Base-by-base conservation (phyloP, 208 protist genomes). In the Balamuthia mandrillaris region DNA sequence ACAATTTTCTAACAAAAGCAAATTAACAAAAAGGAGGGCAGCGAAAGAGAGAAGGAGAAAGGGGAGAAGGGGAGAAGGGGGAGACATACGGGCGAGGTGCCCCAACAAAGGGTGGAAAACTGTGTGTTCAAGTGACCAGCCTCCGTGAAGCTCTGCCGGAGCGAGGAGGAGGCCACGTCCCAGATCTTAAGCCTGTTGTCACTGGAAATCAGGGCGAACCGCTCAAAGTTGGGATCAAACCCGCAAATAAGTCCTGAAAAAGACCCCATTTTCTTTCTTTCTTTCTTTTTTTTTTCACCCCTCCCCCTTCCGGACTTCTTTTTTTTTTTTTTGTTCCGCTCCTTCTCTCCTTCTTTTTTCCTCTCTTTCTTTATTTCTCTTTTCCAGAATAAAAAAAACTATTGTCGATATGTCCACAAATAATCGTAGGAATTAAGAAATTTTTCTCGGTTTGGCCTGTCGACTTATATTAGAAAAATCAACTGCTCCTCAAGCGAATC, bases 211-310 rank as follows among this genome's bases (percentile, higher is more conserved):
- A 35, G 37, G 45, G 68, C 68, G 45, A 78, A 78, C 42, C 68
- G 68, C 44, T 78, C 68, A 35, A 78, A 78, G 31, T 41, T 44
- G 27, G 68, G 68, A 27, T 78, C 68, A 29, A 78, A 78, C 45
- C 68, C 51, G 31, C 45, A 27, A 31, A 78, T 41, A 47, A 47
- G n/a, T 31, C 58, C 58, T 12, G 33, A 58, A 16, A 78, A 27
- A 16, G 68, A 42, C 9, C 45, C 45, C 68, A 78, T 78, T 47
- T 29, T 58, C 0, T 31, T 29, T 7, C 27, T 7, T 66, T 66
- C 41, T 1, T n/a, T 21, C 47, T 18, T 18, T 54, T 54, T 18
- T 54, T n/a, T n/a, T n/a, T n/a, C n/a, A n/a, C n/a, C n/a, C n/a
- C n/a, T n/a, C n/a, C n/a, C n/a, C n/a, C n/a, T n/a, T n/a, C n/a